Conservation (phyloP, 805 yeast species). For the Saccharomycopsis fermentans region DNA sequence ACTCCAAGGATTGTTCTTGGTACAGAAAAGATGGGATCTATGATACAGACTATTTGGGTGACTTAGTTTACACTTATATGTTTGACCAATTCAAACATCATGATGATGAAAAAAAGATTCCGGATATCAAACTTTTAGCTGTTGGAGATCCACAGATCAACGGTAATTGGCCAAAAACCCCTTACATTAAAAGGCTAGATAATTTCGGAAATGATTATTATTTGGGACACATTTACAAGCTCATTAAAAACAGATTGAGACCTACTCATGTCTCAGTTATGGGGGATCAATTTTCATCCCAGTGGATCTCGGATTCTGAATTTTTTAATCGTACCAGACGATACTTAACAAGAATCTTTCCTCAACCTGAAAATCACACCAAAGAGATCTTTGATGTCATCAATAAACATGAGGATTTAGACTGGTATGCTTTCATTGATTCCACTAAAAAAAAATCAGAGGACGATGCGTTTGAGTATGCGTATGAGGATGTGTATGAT, state of each 20-base stretch:
- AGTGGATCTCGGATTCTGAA: conserved; percentile 88
- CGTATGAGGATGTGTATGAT: conserved; percentile 51
- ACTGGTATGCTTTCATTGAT: conserved; percentile 40
- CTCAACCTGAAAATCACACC: conserved; percentile 44
- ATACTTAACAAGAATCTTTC: conserved; percentile 59
- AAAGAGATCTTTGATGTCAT: conserved; percentile 38
- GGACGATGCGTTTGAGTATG: conserved; percentile 33
- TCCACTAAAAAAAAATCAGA: conserved; percentile 24
- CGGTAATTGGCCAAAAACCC: conserved; percentile 69
- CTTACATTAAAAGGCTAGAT: conserved; percentile 66
- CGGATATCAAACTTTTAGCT: conserved; percentile 58
- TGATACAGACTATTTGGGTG: conserved; percentile 20
- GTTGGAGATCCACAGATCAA: conserved; percentile 97
- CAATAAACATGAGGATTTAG: conserved; percentile 40
- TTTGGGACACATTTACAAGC: conserved; percentile 69
- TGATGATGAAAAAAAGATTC: conserved; percentile 19
- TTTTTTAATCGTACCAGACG: conserved; percentile 71
- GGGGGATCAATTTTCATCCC: conserved; percentile 90
- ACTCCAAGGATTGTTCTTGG: conserved; percentile 55
- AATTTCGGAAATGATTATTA: conserved; percentile 84
- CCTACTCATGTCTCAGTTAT: conserved; percentile 82
- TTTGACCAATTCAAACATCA: conserved; percentile 21
- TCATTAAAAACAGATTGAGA: conserved; percentile 49
- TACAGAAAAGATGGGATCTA: background rate
- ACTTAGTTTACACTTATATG: conserved; percentile 20